Conservation (phyloP, 164 flowering plant species). For the Sedum album region DNA sequence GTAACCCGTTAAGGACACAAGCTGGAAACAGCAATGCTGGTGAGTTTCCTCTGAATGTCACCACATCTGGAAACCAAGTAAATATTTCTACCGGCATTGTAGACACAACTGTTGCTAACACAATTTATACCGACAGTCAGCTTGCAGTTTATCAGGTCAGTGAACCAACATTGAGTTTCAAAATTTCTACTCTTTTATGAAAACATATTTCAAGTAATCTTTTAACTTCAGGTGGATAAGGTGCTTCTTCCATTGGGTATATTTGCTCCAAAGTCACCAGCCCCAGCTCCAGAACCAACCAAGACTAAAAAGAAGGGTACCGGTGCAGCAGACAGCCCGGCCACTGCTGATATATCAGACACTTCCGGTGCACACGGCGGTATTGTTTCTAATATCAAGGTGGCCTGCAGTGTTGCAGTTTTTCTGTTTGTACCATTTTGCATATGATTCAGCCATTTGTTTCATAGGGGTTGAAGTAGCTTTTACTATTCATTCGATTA, state of each 20-base stretch:
- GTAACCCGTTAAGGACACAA: slow-evolving; percentile 76
- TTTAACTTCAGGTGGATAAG: slow-evolving; percentile 31
- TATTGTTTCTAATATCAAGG: background rate
- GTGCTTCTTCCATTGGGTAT: slow-evolving; percentile 62
- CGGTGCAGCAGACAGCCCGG: slow-evolving; percentile 5
- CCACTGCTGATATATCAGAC: slow-evolving; percentile 14
- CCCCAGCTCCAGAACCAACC: slow-evolving; percentile 43
- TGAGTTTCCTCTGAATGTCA: slow-evolving; percentile 56
- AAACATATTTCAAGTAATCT: background rate
- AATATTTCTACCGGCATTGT: slow-evolving; percentile 59
- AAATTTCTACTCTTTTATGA: background rate
- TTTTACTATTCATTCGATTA: background rate
- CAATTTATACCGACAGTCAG: slow-evolving; percentile 44
- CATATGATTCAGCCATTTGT: background rate
- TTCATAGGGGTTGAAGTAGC: background rate
- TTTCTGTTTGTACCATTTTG: background rate
- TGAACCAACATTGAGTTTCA: background rate
- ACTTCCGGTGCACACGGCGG: slow-evolving; percentile 13
- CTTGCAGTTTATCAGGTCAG: slow-evolving; percentile 59
- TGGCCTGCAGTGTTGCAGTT: background rate
- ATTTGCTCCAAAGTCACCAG: slow-evolving; percentile 41
- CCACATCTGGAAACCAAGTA: slow-evolving; percentile 51
- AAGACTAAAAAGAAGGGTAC: slow-evolving; percentile 28
- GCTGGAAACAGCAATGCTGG: slow-evolving; percentile 48
- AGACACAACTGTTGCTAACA: slow-evolving; percentile 41